phyloP scores from a whole-genome alignment of 495 filamentous ascomycete species.

The Articulospora tetracladia region DNA sequence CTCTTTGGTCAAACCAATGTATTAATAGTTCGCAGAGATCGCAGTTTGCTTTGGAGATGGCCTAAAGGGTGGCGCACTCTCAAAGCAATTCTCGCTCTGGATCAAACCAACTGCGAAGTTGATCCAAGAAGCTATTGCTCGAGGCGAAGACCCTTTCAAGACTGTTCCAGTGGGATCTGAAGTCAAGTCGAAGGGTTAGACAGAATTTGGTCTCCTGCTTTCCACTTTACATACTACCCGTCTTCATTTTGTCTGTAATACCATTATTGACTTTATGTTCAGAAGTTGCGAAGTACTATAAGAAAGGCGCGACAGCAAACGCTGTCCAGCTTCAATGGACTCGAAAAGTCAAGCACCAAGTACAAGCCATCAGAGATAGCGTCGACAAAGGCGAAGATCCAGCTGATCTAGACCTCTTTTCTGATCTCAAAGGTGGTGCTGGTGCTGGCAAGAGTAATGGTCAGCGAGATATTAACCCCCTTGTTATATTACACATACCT shows the following conservation, averaged over 20 bases:
- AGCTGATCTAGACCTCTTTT: background rate
- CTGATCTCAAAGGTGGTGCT: background rate
- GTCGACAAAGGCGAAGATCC: constrained; percentile 4
- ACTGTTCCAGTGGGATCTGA: background rate
- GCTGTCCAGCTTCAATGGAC: background rate
- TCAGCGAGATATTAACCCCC: background rate
- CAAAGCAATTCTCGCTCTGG: constrained; percentile 19
- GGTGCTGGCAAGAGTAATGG: background rate
- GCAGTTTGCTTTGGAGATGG: background rate
- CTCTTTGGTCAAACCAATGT: background rate
- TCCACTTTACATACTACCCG: background rate
- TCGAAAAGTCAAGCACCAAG: background rate
- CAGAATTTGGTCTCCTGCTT: background rate
- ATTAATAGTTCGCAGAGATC: background rate
- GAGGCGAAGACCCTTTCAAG: constrained; percentile 7
- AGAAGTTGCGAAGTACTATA: constrained; percentile 14
- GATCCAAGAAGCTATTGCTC: constrained; percentile 27
- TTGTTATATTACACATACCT: background rate
- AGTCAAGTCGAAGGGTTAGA: constrained; percentile 6
- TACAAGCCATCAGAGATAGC: background rate
- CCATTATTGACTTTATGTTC: background rate
- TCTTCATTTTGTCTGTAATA: background rate
- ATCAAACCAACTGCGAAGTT: constrained; percentile 29
- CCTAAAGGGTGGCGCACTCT: background rate
- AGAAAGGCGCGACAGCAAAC: background rate